Base-by-base conservation (phyloP, 441 rosid species). In the Gossypium gossypioides region DNA sequence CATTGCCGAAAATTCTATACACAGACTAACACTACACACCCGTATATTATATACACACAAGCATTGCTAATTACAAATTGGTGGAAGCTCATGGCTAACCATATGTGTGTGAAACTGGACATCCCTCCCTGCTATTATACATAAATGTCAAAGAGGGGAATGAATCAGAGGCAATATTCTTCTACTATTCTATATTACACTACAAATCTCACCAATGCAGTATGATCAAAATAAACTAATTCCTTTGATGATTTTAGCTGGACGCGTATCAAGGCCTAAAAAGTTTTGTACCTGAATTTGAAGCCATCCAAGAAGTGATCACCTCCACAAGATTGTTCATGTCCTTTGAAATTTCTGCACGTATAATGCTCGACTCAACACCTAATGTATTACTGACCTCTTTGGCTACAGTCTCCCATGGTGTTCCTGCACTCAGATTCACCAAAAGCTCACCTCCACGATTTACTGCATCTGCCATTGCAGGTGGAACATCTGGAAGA, bases 401-500 rank as follows among this genome's bases (percentile, higher is more conserved):
- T 84, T 90, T 94, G 71, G 94, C 93, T 72, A 92, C 86, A 3
- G 87, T 78, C 81, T 92, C 99, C 99, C 97, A 94, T 0, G 97
- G 97, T 22, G 99, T 94, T 21, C 99, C 99, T 0, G 74, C 88
- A 3, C 94, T 84, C 72, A 94, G 81, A 80, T 86, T 94, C 0
- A 91, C 88, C 25, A 94, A 67, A 65, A 94, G 75, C 78, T 92
- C 94, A 52, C 97, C 86, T 77, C 97, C 96, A 27, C 89, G 84
- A 40, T 89, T 92, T 60, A 92, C 96, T 2, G 97, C 99, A 54
- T 92, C 91, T 9, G 93, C 97, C 97, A 94, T 89, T 80, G 93
- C 91, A 18, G 99, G 99, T 46, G 99, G 96, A 60, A 94, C 97
- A 83, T 92, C 99, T 7, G 97, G 97, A 32, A 92, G 79, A 10